Evolutionary conservation across 495 filamentous ascomycete species (phyloP).

Genomic region (Lasiosphaeria ovina): DNA sequence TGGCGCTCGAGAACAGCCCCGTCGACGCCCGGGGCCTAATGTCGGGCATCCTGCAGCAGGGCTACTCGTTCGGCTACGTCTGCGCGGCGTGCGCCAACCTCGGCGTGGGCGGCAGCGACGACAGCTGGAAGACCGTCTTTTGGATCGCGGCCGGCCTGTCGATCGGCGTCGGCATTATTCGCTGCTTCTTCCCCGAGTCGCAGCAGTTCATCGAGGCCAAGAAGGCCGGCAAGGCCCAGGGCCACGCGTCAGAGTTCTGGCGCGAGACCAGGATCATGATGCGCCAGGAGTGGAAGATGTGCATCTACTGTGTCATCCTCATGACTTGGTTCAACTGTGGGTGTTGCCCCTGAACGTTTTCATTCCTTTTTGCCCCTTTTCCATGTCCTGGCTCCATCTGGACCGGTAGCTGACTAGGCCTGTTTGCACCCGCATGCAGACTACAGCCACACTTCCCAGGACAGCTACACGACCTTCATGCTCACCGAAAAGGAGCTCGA

Average conservation of each 20-base stretch:
- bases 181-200: conserved; percentile 67
- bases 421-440: conserved; percentile 27
- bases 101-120: conserved; percentile 55
- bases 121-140: conserved; percentile 65
- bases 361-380: not conserved
- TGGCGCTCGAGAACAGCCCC: conserved; percentile 77
- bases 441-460: conserved; percentile 67
- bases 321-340: conserved; percentile 64
- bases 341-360: not conserved
- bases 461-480: conserved; percentile 78
- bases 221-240: conserved; percentile 47
- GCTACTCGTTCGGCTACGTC: conserved; percentile 74
- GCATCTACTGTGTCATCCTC: conserved; percentile 65
- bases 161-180: conserved; percentile 60
- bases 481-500: conserved; percentile 61
- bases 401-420: conserved; percentile 5
- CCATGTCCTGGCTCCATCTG: not conserved
- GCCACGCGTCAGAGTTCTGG: conserved; percentile 56
- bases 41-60: conserved; percentile 76
- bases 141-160: conserved; percentile 59
- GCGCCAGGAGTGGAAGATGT: conserved; percentile 66
- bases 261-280: conserved; percentile 61
- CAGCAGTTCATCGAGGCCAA: conserved; percentile 67
- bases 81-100: conserved; percentile 69
- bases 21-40: conserved; percentile 68